Base-by-base conservation (phyloP, 2,329 filamentous ascomycete genomes). In the Calonectria leucothoes region DNA sequence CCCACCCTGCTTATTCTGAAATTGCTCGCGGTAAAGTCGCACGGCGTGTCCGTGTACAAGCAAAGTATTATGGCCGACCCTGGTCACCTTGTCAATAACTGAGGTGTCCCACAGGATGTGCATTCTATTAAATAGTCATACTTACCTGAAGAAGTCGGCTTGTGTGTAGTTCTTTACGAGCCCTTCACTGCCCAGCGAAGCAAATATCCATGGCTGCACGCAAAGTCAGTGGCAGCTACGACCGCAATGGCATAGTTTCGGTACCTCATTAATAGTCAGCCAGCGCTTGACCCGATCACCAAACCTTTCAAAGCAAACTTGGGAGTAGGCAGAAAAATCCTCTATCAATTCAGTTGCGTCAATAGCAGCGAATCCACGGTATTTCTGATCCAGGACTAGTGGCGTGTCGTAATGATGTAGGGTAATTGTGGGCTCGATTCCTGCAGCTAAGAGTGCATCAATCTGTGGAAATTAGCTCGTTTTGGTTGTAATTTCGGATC, bases 321-420 rank as follows among this genome's bases (percentile, higher is more conserved):
- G 35, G 5, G 66, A 20, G 23, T 61, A 69, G 20, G 66, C 51
- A 2, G 61, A 37, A 11, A 69, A 69, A 31, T 69, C 66, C 4
- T 61, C 66, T 23, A 61, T 27, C 25, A 69, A n/a, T 27, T 69
- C 51, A 2, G 17, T 61, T 12, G 66, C 35, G 33, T 69, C 29
- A 5, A n/a, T 23, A 3, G 66, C 66, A 20, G 66, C 39, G n/a
- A 69, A 69, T 2, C 66, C 52, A 2, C 66, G 37, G 23, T 69
- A 59, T 6, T 45, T 37, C 20, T 69, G 8, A 11, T 69, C 66
- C 14, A 69, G 11, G 2, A 14, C 20, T 2, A 69, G 39, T 0
- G 66, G 66, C 2, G 66, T 69, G n/a, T 69, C 66, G 12, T 69
- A 69, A n/a, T 69, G 66, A 20, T 69, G 66, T 4, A 69, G 20